Conservation (phyloP, 2,329 filamentous ascomycete genomes). For the Monosporascus sp. region DNA sequence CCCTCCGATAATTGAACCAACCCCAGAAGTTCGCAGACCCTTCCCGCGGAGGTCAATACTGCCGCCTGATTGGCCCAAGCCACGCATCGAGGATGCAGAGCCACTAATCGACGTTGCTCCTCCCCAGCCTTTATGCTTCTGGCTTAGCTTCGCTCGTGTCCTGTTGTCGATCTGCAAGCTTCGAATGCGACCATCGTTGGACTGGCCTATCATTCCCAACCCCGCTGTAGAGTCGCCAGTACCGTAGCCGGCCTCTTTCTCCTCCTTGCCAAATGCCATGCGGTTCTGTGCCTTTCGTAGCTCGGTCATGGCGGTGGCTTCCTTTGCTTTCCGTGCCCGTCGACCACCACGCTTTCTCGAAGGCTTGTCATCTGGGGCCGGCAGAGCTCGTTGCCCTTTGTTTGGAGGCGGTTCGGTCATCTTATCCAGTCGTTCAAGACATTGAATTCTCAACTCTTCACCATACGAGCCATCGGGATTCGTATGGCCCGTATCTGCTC, state of each 20-base stretch:
- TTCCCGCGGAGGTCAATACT: slow-evolving; percentile 70
- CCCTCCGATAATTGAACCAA: slow-evolving; percentile 64
- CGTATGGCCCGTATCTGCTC: slow-evolving; percentile 81
- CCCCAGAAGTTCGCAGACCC: slow-evolving; percentile 75
- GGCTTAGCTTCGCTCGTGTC: slow-evolving; percentile 86
- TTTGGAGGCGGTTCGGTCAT: slow-evolving; percentile 88
- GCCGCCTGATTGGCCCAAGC: slow-evolving; percentile 62
- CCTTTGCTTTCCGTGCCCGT: slow-evolving; percentile 88
- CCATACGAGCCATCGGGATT: slow-evolving; percentile 78
- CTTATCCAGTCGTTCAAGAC: slow-evolving; percentile 83
- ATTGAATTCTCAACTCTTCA: slow-evolving; percentile 75
- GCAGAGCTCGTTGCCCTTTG: slow-evolving; percentile 79
- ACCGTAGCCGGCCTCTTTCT: slow-evolving; percentile 88
- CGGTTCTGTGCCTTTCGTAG: slow-evolving; percentile 93
- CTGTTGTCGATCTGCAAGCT: slow-evolving; percentile 86
- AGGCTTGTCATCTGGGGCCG: slow-evolving; percentile 92
- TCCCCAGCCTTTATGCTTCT: slow-evolving; percentile 96
- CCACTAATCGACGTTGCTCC: slow-evolving; percentile 60
- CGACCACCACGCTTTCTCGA: slow-evolving; percentile 87
- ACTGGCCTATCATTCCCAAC: slow-evolving; percentile 90
- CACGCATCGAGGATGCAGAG: slow-evolving; percentile 75
- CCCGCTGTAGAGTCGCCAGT: slow-evolving; percentile 80
- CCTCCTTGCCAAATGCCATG: slow-evolving; percentile 92
- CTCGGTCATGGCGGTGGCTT: slow-evolving; percentile 94
- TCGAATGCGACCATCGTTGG: slow-evolving; percentile 84